Base-by-base conservation (phyloP, 495 filamentous ascomycete species). In the Parachaetomium inaequale region DNA sequence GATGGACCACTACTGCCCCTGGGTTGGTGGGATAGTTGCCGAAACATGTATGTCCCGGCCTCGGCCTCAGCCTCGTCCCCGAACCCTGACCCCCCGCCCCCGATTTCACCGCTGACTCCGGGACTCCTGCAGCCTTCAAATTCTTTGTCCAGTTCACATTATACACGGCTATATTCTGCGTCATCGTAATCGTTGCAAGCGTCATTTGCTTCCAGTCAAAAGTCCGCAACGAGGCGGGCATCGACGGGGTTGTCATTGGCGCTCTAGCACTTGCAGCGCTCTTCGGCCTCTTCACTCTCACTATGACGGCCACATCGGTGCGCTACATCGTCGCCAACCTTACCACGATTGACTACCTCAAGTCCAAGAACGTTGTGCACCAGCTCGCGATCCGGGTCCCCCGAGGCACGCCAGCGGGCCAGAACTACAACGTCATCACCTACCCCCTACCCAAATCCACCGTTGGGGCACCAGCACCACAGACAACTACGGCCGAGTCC, bases 1-100 rank as follows among this genome's bases (percentile, higher is more conserved):
- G 66, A 93, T 96, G 88, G 93, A 97, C 66, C 93, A 97, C 71
- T 96, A 90, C 67, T 97, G 93, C 72, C 93, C 93, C 1, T 97
- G 93, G 91, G 92, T 95, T 55, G 93, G 93, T 25, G 93, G 93
- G 19, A 86, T 95, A 55, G 85, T 97, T 11, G 88, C 86, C 0
- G 93, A 96, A 69, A 92, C 76, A 0, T 82, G 80, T 82, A 58
- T 66, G 79, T 71, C 26, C 6, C 32, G 28, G 26, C 23, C 31
- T 12, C 32, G 28, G 26, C 23, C 31, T 17, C 34, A 14, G 10
- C 19, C 28, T 5, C 43, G 26, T 23, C 12, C 11, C 19, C 11
- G 6, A n/a, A 58, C 19, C 17, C 51, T 23, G n/a, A n/a, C 4
- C 42, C 42, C n/a, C 19, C 17, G 4, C 23, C 19, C 5, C 11